These are phyloP conservation scores for Pterulicium gracile DNA, from an alignment of 1,284 basidiomycete species.

Conservation along the genomic window DNA sequence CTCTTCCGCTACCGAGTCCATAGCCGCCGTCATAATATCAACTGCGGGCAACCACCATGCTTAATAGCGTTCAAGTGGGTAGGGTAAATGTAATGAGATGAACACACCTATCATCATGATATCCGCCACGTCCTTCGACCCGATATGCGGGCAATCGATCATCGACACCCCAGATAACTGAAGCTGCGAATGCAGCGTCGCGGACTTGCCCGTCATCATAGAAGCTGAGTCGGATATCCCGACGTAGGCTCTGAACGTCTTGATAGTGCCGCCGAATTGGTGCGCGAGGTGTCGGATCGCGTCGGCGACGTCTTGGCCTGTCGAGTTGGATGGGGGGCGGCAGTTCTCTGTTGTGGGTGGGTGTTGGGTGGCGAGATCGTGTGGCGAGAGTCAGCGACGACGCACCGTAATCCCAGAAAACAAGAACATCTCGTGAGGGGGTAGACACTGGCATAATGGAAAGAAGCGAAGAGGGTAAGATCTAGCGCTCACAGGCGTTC, in stretches of 20 bases:
- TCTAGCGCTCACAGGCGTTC: no score
- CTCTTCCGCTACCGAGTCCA: conserved; percentile 38
- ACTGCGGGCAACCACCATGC: conserved; percentile 21
- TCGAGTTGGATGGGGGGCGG: conserved; percentile 28
- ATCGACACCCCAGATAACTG: conserved; percentile 50
- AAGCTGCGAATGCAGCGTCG: conserved; percentile 37
- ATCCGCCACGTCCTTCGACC: conserved; percentile 40
- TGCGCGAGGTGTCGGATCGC: conserved; percentile 31
- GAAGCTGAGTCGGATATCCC: conserved; percentile 25
- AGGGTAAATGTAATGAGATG: background rate
- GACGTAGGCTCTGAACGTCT: conserved; percentile 42
- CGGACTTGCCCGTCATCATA: conserved; percentile 19
- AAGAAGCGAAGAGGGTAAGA: no score
- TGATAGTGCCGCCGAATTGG: conserved; percentile 29
- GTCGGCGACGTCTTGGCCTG: conserved; percentile 33
- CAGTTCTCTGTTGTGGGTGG: conserved; percentile 44
- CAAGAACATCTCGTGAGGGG: conserved; percentile 24
- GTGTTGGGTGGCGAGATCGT: no score
- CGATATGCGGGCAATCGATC: conserved; percentile 47
- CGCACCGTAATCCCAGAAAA: conserved; percentile 58
- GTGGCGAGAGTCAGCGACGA: conserved; percentile 6
- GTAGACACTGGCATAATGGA: background rate
- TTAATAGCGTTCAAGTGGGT: conserved; percentile 3
- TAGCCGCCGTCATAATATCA: conserved; percentile 49
- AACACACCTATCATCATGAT: conserved; percentile 38